Evolutionary conservation across 352 stramenopile species (phyloP).

Genomic region (Phytopythium montanum): DNA sequence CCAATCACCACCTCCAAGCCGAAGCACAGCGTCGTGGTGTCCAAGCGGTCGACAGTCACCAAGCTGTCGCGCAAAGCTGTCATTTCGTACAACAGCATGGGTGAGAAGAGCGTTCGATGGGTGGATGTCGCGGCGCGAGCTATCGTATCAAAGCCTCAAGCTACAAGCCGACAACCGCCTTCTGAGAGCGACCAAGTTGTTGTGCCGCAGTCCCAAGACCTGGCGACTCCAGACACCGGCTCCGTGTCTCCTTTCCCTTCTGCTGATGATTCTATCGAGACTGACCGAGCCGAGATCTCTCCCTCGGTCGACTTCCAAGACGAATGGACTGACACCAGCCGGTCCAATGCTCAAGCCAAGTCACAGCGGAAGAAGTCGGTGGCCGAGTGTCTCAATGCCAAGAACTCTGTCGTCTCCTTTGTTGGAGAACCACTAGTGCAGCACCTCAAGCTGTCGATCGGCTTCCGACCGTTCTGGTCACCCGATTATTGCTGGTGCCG

Average conservation of each 20-base stretch:
- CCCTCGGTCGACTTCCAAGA: not conserved
- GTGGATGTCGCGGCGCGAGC: constrained; percentile 9
- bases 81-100: constrained; percentile 62
- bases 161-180: not conserved
- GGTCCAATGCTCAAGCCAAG: not conserved
- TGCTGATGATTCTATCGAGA: not conserved
- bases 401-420: constrained; percentile 8
- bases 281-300: not conserved
- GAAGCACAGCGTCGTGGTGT: not conserved
- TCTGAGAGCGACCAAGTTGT: no score
- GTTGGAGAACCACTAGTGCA: constrained; percentile 22
- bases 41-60: not conserved
- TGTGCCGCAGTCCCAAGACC: not conserved
- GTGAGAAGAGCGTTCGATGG: constrained; percentile 64
- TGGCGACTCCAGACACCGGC: not conserved
- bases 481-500: constrained; percentile 55
- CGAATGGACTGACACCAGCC: not conserved
- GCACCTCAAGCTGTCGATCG: constrained; percentile 34
- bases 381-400: constrained; percentile 7
- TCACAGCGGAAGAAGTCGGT: constrained; percentile 8
- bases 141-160: not conserved
- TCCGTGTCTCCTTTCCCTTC: not conserved
- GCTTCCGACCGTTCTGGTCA: constrained; percentile 48
- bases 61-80: constrained; percentile 29
- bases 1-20: not conserved